Base-by-base conservation (phyloP, 371 early-diverging fungal species). In the Circinella umbellata region DNA sequence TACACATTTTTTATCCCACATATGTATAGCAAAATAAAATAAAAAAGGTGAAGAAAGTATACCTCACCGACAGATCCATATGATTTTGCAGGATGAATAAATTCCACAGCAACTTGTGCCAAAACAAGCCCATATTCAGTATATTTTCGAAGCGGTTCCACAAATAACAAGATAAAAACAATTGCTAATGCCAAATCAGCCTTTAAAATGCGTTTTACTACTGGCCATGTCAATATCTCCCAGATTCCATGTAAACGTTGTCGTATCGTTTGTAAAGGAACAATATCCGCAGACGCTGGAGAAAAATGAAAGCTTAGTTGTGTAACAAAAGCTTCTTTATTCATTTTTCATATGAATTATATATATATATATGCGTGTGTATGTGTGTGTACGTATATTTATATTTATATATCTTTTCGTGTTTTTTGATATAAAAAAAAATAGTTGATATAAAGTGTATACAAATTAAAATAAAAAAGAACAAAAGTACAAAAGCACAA, bases 81-180 rank as follows among this genome's bases (percentile, higher is more conserved):
- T 0, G 84, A 81, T 66, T 81, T 81, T 3, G 77, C 66, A 14
- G 84, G 84, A 61, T 80, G 80, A 3, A 81, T 77, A 66, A 84
- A 84, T 27, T 84, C 80, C 1, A 80, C 80, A n/a, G 84, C 81
- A 13, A 81, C 73, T 4, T 73, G 73, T 4, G 77, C 80, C 7
- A 84, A 55, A 18, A 81, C 73, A 15, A 76, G 71, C 8, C 77
- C 70, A 27, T 68, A 63, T 1, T 72, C 72, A 3, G 75, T 63
- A 8, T 66, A 39, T 10, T 69, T 34, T 36, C 75, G 71, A 13
- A 81, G 69, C 6, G 81, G 72, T 38, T 81, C 72, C 13, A 77
- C 55, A 39, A 80, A 37, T 7, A 78, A 27, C n/a, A 84, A 54
- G 1, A 72, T 73, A 39, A 84, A 70, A 3, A 78, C 73, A 38